These are phyloP conservation scores for Osmanthus fragrans DNA, from an alignment of 257 asterid species.

Conservation along the genomic window DNA sequence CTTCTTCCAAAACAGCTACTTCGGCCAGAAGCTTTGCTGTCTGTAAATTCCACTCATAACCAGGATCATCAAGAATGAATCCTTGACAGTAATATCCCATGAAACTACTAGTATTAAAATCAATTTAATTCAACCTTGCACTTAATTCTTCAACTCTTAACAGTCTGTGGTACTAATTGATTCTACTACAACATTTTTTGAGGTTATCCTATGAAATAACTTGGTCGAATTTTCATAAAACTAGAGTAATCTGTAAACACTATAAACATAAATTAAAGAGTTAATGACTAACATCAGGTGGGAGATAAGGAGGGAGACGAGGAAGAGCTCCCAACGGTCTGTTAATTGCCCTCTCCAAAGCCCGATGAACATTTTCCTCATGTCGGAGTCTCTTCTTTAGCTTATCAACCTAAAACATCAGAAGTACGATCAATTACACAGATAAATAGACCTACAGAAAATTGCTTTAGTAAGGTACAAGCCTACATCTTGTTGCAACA, in stretches of 20 bases:
- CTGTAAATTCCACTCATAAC: slow-evolving; percentile 33
- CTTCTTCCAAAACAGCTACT: slow-evolving; percentile 95
- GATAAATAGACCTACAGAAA: background rate
- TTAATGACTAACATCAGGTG: slow-evolving; percentile 60
- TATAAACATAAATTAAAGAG: background rate
- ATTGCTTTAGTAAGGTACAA: background rate
- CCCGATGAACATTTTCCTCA: slow-evolving; percentile 91
- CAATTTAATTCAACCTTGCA: background rate
- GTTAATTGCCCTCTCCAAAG: slow-evolving; percentile 83
- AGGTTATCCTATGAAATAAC: background rate
- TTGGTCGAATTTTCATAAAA: background rate
- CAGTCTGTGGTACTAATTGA: background rate
- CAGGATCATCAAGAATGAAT: background rate
- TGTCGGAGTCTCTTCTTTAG: slow-evolving; percentile 80
- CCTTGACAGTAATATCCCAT: background rate
- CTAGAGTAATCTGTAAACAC: background rate
- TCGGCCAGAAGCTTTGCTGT: slow-evolving; percentile 94
- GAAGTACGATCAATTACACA: background rate
- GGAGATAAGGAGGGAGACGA: slow-evolving; percentile 94
- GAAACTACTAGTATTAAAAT: background rate
- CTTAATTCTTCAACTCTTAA: background rate
- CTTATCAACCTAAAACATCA: slow-evolving; percentile 69
- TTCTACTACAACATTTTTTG: background rate
- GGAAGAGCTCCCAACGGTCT: slow-evolving; percentile 90
- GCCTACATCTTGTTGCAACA: slow-evolving; percentile 78